Evolutionary conservation across 2,329 filamentous ascomycete genomes (phyloP).

Genomic region (Pseudocercospora fijiensis): DNA sequence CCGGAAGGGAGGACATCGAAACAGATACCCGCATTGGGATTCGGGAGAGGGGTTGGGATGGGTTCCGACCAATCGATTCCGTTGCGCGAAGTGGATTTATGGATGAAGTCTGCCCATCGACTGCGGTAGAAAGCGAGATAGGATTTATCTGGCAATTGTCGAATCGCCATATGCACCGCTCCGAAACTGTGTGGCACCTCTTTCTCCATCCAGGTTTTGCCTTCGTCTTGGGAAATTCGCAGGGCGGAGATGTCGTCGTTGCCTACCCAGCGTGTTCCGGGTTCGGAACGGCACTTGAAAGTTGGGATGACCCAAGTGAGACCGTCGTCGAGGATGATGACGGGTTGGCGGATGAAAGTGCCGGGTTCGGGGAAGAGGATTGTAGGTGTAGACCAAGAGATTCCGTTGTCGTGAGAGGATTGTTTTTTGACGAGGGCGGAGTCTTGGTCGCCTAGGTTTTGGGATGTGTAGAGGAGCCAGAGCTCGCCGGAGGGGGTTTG

Average conservation of each 20-base stretch:
- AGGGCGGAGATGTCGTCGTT: conserved; percentile 25
- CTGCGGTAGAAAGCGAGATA: conserved; percentile 15
- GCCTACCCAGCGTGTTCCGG: conserved; percentile 21
- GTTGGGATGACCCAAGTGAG: conserved; percentile 19
- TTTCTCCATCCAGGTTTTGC: conserved; percentile 19
- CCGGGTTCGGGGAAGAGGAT: conserved; percentile 20
- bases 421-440: conserved; percentile 22
- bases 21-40: conserved; percentile 23
- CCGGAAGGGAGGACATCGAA: conserved; percentile 20
- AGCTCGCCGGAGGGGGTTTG: conserved; percentile 20
- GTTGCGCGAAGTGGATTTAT: conserved; percentile 14
- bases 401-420: conserved; percentile 14
- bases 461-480: conserved; percentile 22
- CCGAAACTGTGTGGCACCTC: conserved; percentile 23
- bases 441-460: conserved; percentile 23
- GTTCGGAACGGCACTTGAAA: conserved; percentile 22
- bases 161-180: conserved; percentile 23
- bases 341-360: conserved; percentile 23
- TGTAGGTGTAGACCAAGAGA: conserved; percentile 11
- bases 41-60: conserved; percentile 11
- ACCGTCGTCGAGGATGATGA: conserved; percentile 17
- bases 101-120: conserved; percentile 16
- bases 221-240: conserved; percentile 19
- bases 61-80: conserved; percentile 23
- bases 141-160: conserved; percentile 11